These are phyloP conservation scores for Diaporthe citrichinensis DNA, from an alignment of 2,329 filamentous ascomycete species.

Conservation along the genomic window DNA sequence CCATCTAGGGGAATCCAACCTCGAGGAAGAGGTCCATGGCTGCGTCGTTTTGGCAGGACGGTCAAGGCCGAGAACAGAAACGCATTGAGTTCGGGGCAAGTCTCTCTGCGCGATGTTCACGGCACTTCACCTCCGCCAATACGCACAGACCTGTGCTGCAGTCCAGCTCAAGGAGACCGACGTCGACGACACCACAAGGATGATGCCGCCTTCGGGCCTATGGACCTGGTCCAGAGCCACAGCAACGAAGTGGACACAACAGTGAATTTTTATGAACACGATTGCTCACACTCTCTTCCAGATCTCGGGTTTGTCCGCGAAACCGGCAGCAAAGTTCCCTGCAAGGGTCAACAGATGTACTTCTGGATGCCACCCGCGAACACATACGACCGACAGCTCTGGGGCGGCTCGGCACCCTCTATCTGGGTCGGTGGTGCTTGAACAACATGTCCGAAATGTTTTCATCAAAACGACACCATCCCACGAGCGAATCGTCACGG, in stretches of 20 bases:
- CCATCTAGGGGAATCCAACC: slow-evolving; percentile 48
- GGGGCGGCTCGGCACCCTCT: slow-evolving; percentile 27
- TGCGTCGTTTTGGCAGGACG: slow-evolving; percentile 18
- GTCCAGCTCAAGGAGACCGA: slow-evolving; percentile 34
- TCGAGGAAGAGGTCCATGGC: slow-evolving; percentile 35
- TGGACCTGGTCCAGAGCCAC: not conserved
- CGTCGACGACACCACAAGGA: slow-evolving; percentile 42
- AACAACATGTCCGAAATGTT: not conserved
- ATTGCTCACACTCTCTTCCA: slow-evolving; percentile 39
- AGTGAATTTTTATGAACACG: slow-evolving; percentile 4
- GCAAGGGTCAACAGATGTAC: slow-evolving; percentile 39
- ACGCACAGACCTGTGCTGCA: slow-evolving; percentile 26
- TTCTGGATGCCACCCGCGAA: slow-evolving; percentile 39
- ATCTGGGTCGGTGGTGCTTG: slow-evolving; percentile 31
- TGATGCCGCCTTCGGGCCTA: slow-evolving; percentile 39
- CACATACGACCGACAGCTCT: slow-evolving; percentile 30
- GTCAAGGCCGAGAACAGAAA: not conserved
- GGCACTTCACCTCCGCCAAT: slow-evolving; percentile 24
- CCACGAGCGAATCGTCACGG: not conserved
- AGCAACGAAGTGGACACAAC: not conserved
- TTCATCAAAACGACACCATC: not conserved
- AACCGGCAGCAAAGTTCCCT: slow-evolving; percentile 40
- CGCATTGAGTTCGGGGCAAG: slow-evolving; percentile 41
- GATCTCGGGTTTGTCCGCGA: slow-evolving; percentile 39
- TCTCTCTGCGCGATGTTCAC: slow-evolving; percentile 29